Conservation (phyloP, 306 rosid species). For the Prunus kanzakura region DNA sequence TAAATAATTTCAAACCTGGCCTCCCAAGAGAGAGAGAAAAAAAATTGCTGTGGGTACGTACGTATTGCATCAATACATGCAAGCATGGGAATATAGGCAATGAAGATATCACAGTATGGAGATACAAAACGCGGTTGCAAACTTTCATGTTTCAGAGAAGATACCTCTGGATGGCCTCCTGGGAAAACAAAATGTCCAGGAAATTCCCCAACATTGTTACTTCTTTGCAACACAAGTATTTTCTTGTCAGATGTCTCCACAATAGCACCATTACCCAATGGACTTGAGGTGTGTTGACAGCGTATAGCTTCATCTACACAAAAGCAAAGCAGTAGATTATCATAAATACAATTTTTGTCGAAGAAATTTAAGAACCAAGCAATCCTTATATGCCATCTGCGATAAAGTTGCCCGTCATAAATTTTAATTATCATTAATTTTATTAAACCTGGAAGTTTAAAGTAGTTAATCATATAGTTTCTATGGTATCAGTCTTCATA, state of each 20-base stretch:
- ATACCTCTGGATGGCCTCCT: slow-evolving; percentile 99
- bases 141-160: slow-evolving; percentile 5
- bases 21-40: not conserved
- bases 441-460: not conserved
- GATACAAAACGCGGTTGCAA: not conserved
- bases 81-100: not conserved
- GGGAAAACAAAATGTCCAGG: slow-evolving; percentile 94
- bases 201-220: slow-evolving; percentile 89
- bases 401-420: not conserved
- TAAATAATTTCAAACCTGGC: not conserved
- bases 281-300: slow-evolving; percentile 88
- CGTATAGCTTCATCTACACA: slow-evolving; percentile 59
- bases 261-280: slow-evolving; percentile 93
- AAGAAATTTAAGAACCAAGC: not conserved
- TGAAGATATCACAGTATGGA: not conserved
- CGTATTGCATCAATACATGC: not conserved
- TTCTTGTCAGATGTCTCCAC: slow-evolving; percentile 78
- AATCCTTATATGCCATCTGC: not conserved
- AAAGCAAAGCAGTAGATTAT: slow-evolving; percentile 12
- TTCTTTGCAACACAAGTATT: slow-evolving; percentile 73
- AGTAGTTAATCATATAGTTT: not conserved
- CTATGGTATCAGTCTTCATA: not conserved
- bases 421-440: not conserved
- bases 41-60: not conserved
- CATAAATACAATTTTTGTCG: slow-evolving; percentile 7